phyloP scores from a whole-genome alignment of 805 yeast genomes.

The Grigorovia humatica region DNA sequence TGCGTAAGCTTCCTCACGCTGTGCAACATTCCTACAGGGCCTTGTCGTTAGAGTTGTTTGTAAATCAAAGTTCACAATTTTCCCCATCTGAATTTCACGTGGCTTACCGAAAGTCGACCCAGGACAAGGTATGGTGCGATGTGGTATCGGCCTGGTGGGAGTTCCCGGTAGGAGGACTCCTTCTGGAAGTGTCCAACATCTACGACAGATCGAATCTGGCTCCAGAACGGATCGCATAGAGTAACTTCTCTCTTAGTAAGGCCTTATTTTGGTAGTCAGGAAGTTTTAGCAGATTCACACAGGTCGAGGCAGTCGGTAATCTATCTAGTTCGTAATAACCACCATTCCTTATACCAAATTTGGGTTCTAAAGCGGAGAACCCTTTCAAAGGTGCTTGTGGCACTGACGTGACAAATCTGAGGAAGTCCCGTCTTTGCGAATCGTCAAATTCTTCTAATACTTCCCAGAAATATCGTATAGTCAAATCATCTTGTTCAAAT shows the following conservation, averaged over 20 bases:
- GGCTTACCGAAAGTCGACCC: neutral
- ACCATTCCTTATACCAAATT: conserved; percentile 66
- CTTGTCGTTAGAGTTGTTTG: neutral
- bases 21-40: neutral
- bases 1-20: neutral
- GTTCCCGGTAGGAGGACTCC: no score
- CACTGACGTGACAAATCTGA: conserved; percentile 87
- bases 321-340: conserved; percentile 42
- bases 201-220: conserved; percentile 81
- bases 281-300: conserved; percentile 75
- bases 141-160: no score
- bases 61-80: neutral
- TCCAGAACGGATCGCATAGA: conserved; percentile 70
- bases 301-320: conserved; percentile 88
- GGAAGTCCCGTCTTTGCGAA: conserved; percentile 51
- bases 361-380: conserved; percentile 61
- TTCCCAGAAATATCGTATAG: conserved; percentile 63
- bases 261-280: conserved; percentile 69
- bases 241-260: conserved; percentile 47
- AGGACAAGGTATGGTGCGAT: no score
- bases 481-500: conserved; percentile 41
- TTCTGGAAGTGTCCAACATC: no score
- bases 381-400: conserved; percentile 89
- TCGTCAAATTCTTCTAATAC: conserved; percentile 57
- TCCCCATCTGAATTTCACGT: neutral